Evolutionary conservation across 805 yeast genomes (phyloP).

Genomic region (Candida xyloterini): DNA sequence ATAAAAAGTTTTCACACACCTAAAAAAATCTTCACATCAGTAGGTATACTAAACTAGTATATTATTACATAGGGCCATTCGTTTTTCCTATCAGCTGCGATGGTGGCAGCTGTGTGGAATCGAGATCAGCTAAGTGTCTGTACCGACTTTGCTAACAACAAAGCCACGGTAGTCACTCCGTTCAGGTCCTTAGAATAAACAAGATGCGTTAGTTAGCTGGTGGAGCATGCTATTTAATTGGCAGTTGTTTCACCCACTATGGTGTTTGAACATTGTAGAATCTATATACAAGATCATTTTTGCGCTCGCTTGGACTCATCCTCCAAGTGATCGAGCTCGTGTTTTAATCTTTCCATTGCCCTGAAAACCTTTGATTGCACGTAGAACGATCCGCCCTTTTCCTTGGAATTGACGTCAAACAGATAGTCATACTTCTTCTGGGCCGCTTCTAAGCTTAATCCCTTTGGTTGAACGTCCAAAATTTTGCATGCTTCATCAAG

Average conservation of each 20-base stretch:
- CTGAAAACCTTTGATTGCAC: conserved; percentile 89
- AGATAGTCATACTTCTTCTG: conserved; percentile 74
- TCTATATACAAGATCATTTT: conserved; percentile 29
- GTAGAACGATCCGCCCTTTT: conserved; percentile 94
- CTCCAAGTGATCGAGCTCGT: conserved; percentile 64
- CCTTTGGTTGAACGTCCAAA: conserved; percentile 66
- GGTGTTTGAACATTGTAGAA: conserved; percentile 20
- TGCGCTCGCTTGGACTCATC: conserved; percentile 36
- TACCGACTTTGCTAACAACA: conserved; percentile 69
- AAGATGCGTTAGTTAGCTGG: conserved; percentile 33
- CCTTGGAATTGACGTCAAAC: conserved; percentile 86
- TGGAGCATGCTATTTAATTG: conserved; percentile 16
- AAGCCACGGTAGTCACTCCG: conserved; percentile 71
- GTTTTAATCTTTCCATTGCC: conserved; percentile 87
- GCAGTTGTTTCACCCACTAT: conserved; percentile 10
- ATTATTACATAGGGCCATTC: conserved; percentile 54
- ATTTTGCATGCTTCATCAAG: conserved; percentile 91
- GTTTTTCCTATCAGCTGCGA: conserved; percentile 18
- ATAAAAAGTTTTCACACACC: conserved; percentile 3
- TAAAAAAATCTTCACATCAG: conserved; percentile 51
- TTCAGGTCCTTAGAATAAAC: conserved; percentile 67
- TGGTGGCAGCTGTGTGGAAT: conserved; percentile 12
- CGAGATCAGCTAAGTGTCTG: conserved; percentile 59
- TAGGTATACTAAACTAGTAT: conserved; percentile 73
- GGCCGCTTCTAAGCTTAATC: conserved; percentile 54